Evolutionary conservation across 106 monocot species (phyloP).

Genomic region (Allium cepa): DNA sequence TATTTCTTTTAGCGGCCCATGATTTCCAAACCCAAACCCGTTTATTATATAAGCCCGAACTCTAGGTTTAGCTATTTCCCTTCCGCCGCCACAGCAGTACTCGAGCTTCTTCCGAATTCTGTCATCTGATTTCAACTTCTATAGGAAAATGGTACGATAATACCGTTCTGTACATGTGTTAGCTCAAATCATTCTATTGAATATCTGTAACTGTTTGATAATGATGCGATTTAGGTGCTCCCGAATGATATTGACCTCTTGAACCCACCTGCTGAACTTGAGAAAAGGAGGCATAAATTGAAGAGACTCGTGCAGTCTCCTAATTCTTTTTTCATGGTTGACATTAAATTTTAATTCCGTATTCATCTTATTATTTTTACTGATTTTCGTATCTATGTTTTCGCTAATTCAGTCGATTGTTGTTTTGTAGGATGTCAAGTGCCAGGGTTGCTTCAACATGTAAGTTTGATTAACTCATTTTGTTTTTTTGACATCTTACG

Average conservation of each 20-base stretch:
- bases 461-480: not conserved
- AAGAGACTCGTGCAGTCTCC: constrained; percentile 62
- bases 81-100: too few species aligned
- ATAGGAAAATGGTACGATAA: too few species aligned
- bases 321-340: constrained; percentile 62
- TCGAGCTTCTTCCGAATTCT: too few species aligned
- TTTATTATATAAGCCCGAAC: too few species aligned
- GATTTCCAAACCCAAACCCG: too few species aligned
- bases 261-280: constrained; percentile 48
- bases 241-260: constrained; percentile 61
- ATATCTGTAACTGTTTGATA: too few species aligned
- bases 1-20: too few species aligned
- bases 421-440: constrained; percentile 2
- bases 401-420: not conserved
- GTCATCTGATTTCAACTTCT: too few species aligned
- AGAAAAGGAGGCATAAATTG: constrained; percentile 61
- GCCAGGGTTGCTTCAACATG: constrained; percentile 6
- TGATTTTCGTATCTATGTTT: not conserved
- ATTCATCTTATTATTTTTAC: not conserved
- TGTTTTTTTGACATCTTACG: too few species aligned
- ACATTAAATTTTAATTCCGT: not conserved
- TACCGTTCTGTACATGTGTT: too few species aligned
- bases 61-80: too few species aligned
- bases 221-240: constrained; percentile 30
- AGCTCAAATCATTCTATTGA: too few species aligned